Evolutionary conservation across 1,284 basidiomycete species (phyloP), one percentile per base, ranked within the genome.

Genomic region (Porodaedalea pini): DNA sequence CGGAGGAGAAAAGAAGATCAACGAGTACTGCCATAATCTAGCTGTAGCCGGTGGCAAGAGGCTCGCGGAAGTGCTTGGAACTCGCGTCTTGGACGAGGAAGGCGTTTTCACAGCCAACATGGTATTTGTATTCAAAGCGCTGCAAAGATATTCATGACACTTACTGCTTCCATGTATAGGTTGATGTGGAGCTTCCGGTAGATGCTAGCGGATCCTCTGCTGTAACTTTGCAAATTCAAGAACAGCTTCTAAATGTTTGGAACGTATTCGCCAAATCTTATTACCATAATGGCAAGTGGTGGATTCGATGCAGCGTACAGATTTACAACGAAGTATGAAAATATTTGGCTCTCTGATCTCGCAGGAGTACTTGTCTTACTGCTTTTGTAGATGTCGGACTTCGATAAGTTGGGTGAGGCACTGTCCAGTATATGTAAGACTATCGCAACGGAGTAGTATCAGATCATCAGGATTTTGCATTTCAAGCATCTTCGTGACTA

Each of bases 1-100:
- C 19, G 94, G 93, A 0, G 94, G 94, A 1, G 94, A 96, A 71
- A 73, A 79, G 15, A 79, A 79, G 56, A 93, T 95, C 61, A 85
- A 87, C 66, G 75, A 73, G 3, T 92, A 95, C 70, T 91, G 83
- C 64, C 86, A 86, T 65, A 68, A 77, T 5, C 78, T 95, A 25
- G 94, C 93, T 0, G 63, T 88, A 1, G 73, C 78, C 54, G 94
- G 92, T 17, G 92, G 90, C 0, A 77, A 79, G 58, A 73, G 74
- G 11, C 75, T 94, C 2, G 82, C 83, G 0, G 77, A 85, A 61
- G 70, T 86, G 2, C 71, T 92, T 34, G 83, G 81, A 4, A 93
- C 91, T 0, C 68, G 70, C 0, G 75, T 90, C 1, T 73, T 94
- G 72, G 81, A 80, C 60, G 79, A 86, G 37, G 72, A 72, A 2